A percentile compares a stretch with the other conserved stretches of the same genome.
phyloP scores from a whole-genome alignment of 164 flowering plant species.

The Vitis rotundifolia region DNA sequence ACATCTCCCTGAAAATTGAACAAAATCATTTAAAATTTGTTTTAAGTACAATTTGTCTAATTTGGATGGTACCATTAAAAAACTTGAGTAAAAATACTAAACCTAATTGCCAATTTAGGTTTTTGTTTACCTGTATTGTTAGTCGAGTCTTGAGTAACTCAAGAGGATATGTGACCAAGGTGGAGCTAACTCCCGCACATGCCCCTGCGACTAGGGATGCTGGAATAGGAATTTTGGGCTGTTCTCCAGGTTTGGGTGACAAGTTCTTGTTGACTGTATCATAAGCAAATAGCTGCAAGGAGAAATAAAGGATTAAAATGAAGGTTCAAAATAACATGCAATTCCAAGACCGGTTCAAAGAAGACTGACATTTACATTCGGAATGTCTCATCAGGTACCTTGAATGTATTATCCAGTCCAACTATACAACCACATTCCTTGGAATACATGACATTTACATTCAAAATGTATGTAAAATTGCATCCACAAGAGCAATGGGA shows the following conservation, averaged over 20 bases:
- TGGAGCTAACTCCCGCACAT: conserved; percentile 93
- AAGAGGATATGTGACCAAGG: conserved; percentile 85
- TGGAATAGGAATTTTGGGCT: conserved; percentile 67
- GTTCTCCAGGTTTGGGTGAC: conserved; percentile 69
- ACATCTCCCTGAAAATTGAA: conserved; percentile 59
- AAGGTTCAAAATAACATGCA: background rate
- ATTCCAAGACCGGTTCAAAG: background rate
- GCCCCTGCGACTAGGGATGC: conserved; percentile 94
- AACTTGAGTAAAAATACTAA: background rate
- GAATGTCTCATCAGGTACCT: no score
- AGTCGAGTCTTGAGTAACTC: conserved; percentile 91
- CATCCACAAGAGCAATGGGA: no score
- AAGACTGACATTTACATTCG: background rate
- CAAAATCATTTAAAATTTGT: no score
- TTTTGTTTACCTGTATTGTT: conserved; percentile 74
- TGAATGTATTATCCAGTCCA: background rate
- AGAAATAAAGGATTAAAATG: background rate
- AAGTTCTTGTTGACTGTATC: conserved; percentile 84
- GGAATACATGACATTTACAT: no score
- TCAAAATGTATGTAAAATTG: no score
- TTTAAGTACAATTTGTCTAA: background rate
- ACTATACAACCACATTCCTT: background rate
- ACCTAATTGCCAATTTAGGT: background rate
- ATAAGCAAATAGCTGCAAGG: conserved; percentile 78
- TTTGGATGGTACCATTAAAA: no score